These are phyloP conservation scores for Psophocarpus tetragonolobus DNA, from an alignment of 306 rosid species.

Conservation along the genomic window DNA sequence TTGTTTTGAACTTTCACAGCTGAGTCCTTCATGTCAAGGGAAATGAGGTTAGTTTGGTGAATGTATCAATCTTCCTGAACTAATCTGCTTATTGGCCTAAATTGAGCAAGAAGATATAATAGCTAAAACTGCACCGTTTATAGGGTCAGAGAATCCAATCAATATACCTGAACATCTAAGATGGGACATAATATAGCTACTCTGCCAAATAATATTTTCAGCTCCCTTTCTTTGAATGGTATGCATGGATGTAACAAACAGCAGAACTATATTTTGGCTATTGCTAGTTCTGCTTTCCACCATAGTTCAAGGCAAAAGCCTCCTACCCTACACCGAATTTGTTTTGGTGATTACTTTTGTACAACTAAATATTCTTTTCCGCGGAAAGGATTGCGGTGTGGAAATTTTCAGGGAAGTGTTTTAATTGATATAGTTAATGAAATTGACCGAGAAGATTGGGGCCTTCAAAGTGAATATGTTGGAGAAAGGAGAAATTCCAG, in stretches of 20 bases:
- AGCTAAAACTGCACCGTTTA: background rate
- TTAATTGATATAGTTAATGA: constrained; percentile 57
- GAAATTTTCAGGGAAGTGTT: constrained; percentile 49
- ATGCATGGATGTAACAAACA: constrained; percentile 42
- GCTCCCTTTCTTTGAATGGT: constrained; percentile 39
- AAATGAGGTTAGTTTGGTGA: constrained; percentile 26
- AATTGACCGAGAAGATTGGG: constrained; percentile 45
- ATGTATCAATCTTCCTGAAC: too few species aligned
- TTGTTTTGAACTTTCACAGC: constrained; percentile 24
- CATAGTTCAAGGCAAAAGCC: constrained; percentile 32
- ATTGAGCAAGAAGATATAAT: too few species aligned
- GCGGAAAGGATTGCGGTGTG: constrained; percentile 44
- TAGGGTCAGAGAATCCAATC: constrained; percentile 22
- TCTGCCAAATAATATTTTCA: constrained; percentile 48
- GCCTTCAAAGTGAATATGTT: constrained; percentile 31
- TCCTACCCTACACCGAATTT: constrained; percentile 27
- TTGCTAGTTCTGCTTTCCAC: constrained; percentile 35
- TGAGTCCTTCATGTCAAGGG: constrained; percentile 13
- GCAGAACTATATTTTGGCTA: constrained; percentile 40
- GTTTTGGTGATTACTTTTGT: background rate
- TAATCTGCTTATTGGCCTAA: too few species aligned
- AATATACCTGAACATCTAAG: constrained; percentile 24
- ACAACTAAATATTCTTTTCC: constrained; percentile 19
- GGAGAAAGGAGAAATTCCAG: constrained; percentile 31
- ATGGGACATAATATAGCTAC: constrained; percentile 54